A percentile compares a stretch with the other conserved stretches of the same genome.
Evolutionary conservation across 768 basidiomycete species (phyloP).

Genomic region (Calocybe indica): DNA sequence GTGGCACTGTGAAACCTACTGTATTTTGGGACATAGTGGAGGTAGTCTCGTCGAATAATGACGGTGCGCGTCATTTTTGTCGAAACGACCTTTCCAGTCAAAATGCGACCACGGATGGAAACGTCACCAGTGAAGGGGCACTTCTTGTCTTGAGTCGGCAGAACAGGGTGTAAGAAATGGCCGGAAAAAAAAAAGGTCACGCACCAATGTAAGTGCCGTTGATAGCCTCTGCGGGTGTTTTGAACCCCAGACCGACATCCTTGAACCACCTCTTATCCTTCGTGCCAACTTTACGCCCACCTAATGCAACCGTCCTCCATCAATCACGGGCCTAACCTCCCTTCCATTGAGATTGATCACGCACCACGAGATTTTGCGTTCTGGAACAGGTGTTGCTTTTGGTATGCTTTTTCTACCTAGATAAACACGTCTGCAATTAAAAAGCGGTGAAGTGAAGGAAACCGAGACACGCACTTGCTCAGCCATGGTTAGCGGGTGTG

Average conservation of each 20-base stretch:
- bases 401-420: slow-evolving; percentile 95
- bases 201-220: slow-evolving; percentile 93
- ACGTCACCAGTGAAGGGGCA: slow-evolving; percentile 97
- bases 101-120: slow-evolving; percentile 98
- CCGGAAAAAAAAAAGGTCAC: slow-evolving; percentile 20
- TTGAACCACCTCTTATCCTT: slow-evolving; percentile 99
- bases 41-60: slow-evolving; percentile 91
- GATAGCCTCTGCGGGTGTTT: slow-evolving; percentile 94
- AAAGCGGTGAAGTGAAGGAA: not conserved
- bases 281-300: slow-evolving; percentile 86
- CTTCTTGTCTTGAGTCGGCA: slow-evolving; percentile 78
- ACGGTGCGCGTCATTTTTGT: slow-evolving; percentile 99
- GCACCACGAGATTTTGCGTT: slow-evolving; percentile 90
- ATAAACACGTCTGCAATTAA: slow-evolving; percentile 2
- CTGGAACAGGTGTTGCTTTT: slow-evolving; percentile 98
- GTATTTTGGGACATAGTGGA: slow-evolving; percentile 98
- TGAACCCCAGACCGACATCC: slow-evolving; percentile 95
- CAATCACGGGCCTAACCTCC: too few relatives aligned
- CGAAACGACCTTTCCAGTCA: slow-evolving; percentile 95
- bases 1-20: slow-evolving; percentile 44
- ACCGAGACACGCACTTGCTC: slow-evolving; percentile 43
- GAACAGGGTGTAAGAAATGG: not conserved
- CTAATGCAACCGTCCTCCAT: slow-evolving; percentile 27
- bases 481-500: slow-evolving; percentile 43
- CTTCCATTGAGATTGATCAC: slow-evolving; percentile 22